Evolutionary conservation across 805 yeast genomes (phyloP).

Genomic region (Candida morakotiae): DNA sequence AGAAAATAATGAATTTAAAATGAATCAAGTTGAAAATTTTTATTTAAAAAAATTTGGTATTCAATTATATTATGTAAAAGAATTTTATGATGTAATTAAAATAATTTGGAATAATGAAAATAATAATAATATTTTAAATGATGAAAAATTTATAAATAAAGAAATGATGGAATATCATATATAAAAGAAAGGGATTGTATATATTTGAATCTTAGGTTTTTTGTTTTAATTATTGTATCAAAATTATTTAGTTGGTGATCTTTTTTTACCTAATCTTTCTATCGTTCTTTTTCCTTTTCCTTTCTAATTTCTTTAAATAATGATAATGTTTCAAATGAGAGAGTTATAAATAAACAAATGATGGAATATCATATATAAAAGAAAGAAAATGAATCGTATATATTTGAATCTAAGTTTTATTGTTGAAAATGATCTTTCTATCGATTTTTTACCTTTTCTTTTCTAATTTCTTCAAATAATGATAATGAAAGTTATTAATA

Average conservation of each 20-base stretch:
- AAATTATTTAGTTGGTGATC: too few species aligned
- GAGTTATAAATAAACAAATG: constrained; percentile 22
- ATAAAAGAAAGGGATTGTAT: constrained; percentile 6
- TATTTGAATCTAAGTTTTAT: too few species aligned
- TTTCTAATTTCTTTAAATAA: constrained; percentile 18
- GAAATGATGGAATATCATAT: constrained; percentile 29
- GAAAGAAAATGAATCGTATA: neutral
- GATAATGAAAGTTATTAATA: too few species aligned
- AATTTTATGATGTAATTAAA: constrained; percentile 71
- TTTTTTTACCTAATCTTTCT: constrained; percentile 28
- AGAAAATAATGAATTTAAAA: constrained; percentile 20
- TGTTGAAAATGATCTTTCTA: constrained; percentile 27
- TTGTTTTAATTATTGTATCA: too few species aligned
- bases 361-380: constrained; percentile 27
- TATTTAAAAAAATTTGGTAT: constrained; percentile 54
- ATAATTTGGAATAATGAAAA: constrained; percentile 64
- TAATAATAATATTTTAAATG: constrained; percentile 20
- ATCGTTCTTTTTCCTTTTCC: constrained; percentile 26
- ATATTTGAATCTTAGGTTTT: too few species aligned
- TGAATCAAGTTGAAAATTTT: constrained; percentile 42
- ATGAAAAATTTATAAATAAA: constrained; percentile 19
- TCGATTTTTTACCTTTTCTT: constrained; percentile 24
- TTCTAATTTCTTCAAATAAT: neutral
- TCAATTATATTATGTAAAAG: constrained; percentile 61
- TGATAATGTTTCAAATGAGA: constrained; percentile 15